A percentile compares a stretch with the other conserved stretches of the same genome.
Evolutionary conservation across 768 basidiomycete genomes (phyloP).

Genomic region (Suillus subalutaceus): DNA sequence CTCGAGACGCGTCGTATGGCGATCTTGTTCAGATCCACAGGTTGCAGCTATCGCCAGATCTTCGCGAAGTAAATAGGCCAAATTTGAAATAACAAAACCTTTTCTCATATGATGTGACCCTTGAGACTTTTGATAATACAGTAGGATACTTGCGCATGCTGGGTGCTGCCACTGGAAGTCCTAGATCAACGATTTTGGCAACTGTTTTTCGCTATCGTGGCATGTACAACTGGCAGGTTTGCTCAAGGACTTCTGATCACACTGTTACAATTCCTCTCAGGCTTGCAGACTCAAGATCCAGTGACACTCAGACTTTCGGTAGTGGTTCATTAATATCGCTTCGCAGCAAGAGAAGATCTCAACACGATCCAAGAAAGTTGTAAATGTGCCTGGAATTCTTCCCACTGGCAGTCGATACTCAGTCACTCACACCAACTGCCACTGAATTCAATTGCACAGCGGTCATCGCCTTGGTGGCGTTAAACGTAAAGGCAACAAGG

Average conservation of each 20-base stretch:
- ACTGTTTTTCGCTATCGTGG: not conserved
- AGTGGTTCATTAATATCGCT: constrained; percentile 8
- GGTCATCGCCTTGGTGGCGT: not conserved
- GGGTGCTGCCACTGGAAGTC: not conserved
- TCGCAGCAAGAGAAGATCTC: constrained; percentile 4
- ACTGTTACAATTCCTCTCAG: not conserved
- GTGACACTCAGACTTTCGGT: not conserved
- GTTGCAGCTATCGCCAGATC: constrained; percentile 19
- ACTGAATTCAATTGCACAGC: too few species aligned
- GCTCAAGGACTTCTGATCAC: too few species aligned
- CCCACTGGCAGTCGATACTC: too few species aligned
- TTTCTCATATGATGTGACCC: constrained; percentile 10
- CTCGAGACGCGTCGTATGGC: constrained; percentile 1
- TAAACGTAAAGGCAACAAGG: too few species aligned
- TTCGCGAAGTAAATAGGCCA: constrained; percentile 10
- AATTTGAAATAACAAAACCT: constrained; percentile 37
- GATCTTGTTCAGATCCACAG: constrained; percentile 15
- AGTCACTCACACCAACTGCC: too few species aligned
- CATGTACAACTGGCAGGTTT: not conserved
- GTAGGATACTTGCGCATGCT: not conserved
- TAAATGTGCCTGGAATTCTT: constrained; percentile 1
- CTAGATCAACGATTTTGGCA: not conserved
- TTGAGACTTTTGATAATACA: too few species aligned
- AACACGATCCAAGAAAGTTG: not conserved
- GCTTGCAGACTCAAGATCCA: not conserved